Evolutionary conservation across 2,329 filamentous ascomycete genomes (phyloP).

Genomic region (Xylariaceae sp.): DNA sequence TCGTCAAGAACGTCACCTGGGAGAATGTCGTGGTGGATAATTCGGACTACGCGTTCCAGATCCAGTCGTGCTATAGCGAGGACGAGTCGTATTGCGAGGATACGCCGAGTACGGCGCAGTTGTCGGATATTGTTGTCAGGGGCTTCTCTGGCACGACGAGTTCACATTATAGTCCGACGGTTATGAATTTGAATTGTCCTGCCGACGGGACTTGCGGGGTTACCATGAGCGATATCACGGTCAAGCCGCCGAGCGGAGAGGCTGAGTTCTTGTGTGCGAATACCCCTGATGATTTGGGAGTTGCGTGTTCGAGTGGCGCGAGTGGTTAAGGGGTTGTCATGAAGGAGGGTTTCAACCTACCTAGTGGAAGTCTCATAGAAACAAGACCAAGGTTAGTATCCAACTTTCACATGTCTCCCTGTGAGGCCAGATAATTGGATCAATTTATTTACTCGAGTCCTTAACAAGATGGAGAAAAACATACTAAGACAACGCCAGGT

Average conservation of each 20-base stretch:
- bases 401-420: too few species aligned
- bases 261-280: slow-evolving; percentile 14
- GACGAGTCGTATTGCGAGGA: slow-evolving; percentile 5
- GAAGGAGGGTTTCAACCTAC: not conserved
- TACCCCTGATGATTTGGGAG: slow-evolving; percentile 9
- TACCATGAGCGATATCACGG: slow-evolving; percentile 11
- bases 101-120: slow-evolving; percentile 13
- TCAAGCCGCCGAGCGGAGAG: slow-evolving; percentile 9
- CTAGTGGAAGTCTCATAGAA: not conserved
- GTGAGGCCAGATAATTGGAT: too few species aligned
- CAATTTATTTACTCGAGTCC: too few species aligned
- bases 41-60: slow-evolving; percentile 18
- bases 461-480: too few species aligned
- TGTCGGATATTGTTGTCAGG: slow-evolving; percentile 12
- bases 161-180: slow-evolving; percentile 7
- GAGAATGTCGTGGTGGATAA: slow-evolving; percentile 14
- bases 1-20: slow-evolving; percentile 15
- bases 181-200: slow-evolving; percentile 16
- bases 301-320: slow-evolving; percentile 11
- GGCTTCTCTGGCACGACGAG: slow-evolving; percentile 8
- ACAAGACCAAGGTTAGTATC: too few species aligned
- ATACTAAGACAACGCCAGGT: too few species aligned
- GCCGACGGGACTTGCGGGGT: slow-evolving; percentile 9
- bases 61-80: slow-evolving; percentile 16
- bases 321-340: not conserved